phyloP scores from a whole-genome alignment of 306 rosid species.

The Biancaea sappan region DNA sequence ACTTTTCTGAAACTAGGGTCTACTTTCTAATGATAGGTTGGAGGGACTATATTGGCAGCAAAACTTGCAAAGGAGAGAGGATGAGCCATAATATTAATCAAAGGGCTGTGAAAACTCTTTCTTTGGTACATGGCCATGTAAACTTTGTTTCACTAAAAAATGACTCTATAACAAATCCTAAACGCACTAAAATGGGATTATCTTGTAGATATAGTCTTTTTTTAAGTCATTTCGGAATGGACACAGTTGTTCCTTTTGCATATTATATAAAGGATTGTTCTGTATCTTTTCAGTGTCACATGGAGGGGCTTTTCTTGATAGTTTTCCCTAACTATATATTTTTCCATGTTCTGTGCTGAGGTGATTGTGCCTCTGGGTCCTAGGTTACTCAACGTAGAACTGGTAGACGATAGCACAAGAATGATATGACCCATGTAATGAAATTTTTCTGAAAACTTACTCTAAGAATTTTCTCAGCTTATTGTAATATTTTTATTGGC shows the following conservation, averaged over 20 bases:
- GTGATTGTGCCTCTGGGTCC: background rate
- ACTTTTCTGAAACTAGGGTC: background rate
- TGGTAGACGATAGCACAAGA: background rate
- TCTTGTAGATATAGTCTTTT: background rate
- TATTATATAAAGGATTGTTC: background rate
- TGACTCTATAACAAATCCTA: background rate
- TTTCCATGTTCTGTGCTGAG: background rate
- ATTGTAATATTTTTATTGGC: background rate
- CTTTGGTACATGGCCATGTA: background rate
- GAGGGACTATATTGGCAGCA: slow-evolving; percentile 89
- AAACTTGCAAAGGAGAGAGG: slow-evolving; percentile 94
- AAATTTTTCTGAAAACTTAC: background rate
- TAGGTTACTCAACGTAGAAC: background rate
- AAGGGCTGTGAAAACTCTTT: background rate
- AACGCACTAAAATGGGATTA: background rate
- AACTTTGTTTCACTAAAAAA: background rate
- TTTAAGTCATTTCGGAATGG: background rate
- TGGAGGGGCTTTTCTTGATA: background rate
- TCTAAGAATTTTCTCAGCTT: background rate
- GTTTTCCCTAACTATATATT: background rate
- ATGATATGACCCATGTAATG: background rate
- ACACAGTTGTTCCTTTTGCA: background rate
- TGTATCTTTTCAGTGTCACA: background rate
- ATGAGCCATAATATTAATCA: slow-evolving; percentile 51
- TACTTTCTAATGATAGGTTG: slow-evolving; percentile 59